Evolutionary conservation across 495 filamentous ascomycete species (phyloP).

Genomic region (Lentithecium fluviatile): DNA sequence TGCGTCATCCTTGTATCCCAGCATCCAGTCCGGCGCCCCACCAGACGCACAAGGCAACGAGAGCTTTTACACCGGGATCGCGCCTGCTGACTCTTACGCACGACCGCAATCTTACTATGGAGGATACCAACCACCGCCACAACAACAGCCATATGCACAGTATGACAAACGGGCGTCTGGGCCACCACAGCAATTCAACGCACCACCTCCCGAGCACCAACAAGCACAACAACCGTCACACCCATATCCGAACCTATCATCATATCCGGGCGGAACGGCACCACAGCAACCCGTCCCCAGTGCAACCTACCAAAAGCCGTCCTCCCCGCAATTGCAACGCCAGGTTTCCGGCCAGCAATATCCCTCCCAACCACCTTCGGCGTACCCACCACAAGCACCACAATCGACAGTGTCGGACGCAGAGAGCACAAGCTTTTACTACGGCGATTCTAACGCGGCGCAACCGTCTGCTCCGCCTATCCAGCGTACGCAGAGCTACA

Average conservation of each 20-base stretch:
- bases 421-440: conserved; percentile 38
- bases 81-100: conserved; percentile 52
- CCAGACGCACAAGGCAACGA: conserved; percentile 50
- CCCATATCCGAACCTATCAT: conserved; percentile 29
- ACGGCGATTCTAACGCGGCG: conserved; percentile 36
- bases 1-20: conserved; percentile 64
- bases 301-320: conserved; percentile 31
- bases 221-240: conserved; percentile 34
- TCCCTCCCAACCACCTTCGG: conserved; percentile 31
- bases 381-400: conserved; percentile 34
- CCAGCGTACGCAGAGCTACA: conserved; percentile 34
- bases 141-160: conserved; percentile 37
- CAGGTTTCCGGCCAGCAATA: conserved; percentile 31
- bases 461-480: conserved; percentile 35
- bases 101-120: conserved; percentile 43
- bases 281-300: conserved; percentile 28
- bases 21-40: conserved; percentile 51
- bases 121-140: conserved; percentile 31
- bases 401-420: conserved; percentile 34
- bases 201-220: conserved; percentile 27
- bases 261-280: conserved; percentile 21
- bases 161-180: conserved; percentile 41
- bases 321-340: conserved; percentile 33
- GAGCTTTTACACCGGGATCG: conserved; percentile 73
- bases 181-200: conserved; percentile 18